A percentile compares a stretch with the other conserved stretches of the same genome.
phyloP scores from a whole-genome alignment of 2,329 filamentous ascomycete species.

The Sporothrix mexicana region DNA sequence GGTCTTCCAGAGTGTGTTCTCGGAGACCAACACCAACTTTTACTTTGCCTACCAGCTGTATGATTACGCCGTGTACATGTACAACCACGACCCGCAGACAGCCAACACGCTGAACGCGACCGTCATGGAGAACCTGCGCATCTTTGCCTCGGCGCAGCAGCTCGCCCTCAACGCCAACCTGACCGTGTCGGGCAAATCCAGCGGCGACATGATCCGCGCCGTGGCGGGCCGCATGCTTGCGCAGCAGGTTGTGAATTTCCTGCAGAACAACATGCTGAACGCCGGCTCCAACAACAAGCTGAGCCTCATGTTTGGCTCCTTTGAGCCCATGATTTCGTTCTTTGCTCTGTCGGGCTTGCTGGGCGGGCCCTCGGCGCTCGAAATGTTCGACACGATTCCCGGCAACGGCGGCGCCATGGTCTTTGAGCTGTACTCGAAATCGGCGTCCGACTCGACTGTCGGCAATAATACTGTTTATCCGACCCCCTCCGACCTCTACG shows the following conservation, averaged over 20 bases:
- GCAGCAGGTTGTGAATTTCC: slow-evolving; percentile 50
- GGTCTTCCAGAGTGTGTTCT: slow-evolving; percentile 50
- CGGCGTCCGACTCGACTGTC: slow-evolving; percentile 40
- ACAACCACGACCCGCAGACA: slow-evolving; percentile 57
- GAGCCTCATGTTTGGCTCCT: slow-evolving; percentile 60
- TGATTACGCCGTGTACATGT: slow-evolving; percentile 61
- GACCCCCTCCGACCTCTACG: slow-evolving; percentile 49
- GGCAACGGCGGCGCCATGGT: slow-evolving; percentile 76
- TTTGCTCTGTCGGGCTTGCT: slow-evolving; percentile 57
- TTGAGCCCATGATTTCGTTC: slow-evolving; percentile 62
- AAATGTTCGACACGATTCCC: slow-evolving; percentile 55
- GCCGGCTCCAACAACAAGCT: slow-evolving; percentile 53
- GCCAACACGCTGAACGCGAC: slow-evolving; percentile 47
- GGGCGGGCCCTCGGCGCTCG: slow-evolving; percentile 57
- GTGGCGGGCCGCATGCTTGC: slow-evolving; percentile 62
- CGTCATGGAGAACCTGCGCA: slow-evolving; percentile 60
- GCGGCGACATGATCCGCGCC: slow-evolving; percentile 52
- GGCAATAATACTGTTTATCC: slow-evolving; percentile 42
- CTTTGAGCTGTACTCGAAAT: slow-evolving; percentile 66
- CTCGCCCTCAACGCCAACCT: slow-evolving; percentile 61
- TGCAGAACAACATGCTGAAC: slow-evolving; percentile 52
- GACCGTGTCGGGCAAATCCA: slow-evolving; percentile 57
- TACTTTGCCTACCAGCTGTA: slow-evolving; percentile 60
- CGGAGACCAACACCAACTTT: slow-evolving; percentile 48
- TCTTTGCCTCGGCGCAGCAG: slow-evolving; percentile 72